Conservation (phyloP, 2,329 filamentous ascomycete genomes). For the Pezicula radicicola region DNA sequence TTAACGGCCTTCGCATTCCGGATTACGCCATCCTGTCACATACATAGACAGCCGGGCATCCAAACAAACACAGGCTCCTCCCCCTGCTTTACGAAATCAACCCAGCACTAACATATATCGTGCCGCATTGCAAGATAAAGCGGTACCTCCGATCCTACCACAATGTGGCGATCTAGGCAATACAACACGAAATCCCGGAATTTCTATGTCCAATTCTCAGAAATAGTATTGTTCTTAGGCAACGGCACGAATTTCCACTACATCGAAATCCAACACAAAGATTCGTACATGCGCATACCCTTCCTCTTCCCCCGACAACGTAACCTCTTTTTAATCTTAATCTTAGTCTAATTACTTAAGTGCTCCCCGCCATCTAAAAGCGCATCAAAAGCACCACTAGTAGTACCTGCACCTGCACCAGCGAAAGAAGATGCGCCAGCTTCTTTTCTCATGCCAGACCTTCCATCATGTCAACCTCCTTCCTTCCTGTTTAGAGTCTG, state of each 20-base stretch:
- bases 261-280: neutral
- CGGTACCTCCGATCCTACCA: constrained; percentile 23
- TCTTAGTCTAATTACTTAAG: too few relatives aligned
- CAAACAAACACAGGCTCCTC: constrained; percentile 61
- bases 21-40: constrained; percentile 38
- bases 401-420: too few relatives aligned
- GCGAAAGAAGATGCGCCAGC: too few relatives aligned
- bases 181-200: neutral
- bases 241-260: neutral
- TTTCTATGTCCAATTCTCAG: neutral
- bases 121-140: constrained; percentile 22
- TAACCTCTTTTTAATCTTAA: too few relatives aligned
- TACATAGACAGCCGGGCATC: constrained; percentile 33
- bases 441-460: too few relatives aligned
- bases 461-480: too few relatives aligned
- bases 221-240: neutral
- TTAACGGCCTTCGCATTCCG: too few relatives aligned
- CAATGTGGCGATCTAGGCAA: constrained; percentile 14
- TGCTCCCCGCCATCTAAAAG: too few relatives aligned
- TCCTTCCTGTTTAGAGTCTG: too few relatives aligned
- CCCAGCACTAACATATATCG: constrained; percentile 33
- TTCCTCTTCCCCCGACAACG: neutral
- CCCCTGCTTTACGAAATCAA: constrained; percentile 55
- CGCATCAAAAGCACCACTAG: too few relatives aligned
- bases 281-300: neutral